These are phyloP conservation scores for Phytophthora idaei DNA, from an alignment of 352 stramenopile species.

Conservation along the genomic window DNA sequence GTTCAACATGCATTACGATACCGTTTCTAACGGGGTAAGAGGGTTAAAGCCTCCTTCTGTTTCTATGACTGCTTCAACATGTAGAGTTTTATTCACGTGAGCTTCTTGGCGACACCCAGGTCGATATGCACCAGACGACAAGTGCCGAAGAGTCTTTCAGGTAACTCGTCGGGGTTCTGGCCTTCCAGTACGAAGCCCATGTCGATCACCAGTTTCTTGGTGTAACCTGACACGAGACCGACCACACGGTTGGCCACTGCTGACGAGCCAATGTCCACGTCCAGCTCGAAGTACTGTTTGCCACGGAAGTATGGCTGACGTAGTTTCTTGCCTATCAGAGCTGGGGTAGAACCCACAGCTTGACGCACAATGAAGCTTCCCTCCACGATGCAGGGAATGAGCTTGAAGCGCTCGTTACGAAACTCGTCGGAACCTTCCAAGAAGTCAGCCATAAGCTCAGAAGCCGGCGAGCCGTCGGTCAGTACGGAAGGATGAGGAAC, in stretches of 20 bases:
- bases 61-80: slow-evolving; percentile 26
- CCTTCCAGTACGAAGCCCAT: slow-evolving; percentile 81
- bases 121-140: slow-evolving; percentile 71
- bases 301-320: slow-evolving; percentile 64
- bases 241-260: slow-evolving; percentile 80
- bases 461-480: slow-evolving; percentile 61
- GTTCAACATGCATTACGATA: slow-evolving; percentile 28
- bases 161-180: slow-evolving; percentile 66
- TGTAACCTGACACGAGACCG: slow-evolving; percentile 69
- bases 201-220: slow-evolving; percentile 85
- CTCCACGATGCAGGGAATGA: slow-evolving; percentile 84
- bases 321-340: slow-evolving; percentile 81
- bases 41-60: slow-evolving; percentile 15
- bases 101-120: slow-evolving; percentile 47
- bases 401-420: slow-evolving; percentile 82
- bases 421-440: slow-evolving; percentile 78
- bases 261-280: slow-evolving; percentile 75
- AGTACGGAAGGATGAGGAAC: slow-evolving; percentile 53
- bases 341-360: slow-evolving; percentile 71
- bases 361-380: slow-evolving; percentile 83
- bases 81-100: slow-evolving; percentile 21
- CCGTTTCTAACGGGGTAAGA: slow-evolving; percentile 13
- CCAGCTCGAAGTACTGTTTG: slow-evolving; percentile 79
- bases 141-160: slow-evolving; percentile 72
- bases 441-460: slow-evolving; percentile 78